Evolutionary conservation across 1,139 yeast genomes (phyloP).

Genomic region (Lodderomyces pseudojiufengensis): DNA sequence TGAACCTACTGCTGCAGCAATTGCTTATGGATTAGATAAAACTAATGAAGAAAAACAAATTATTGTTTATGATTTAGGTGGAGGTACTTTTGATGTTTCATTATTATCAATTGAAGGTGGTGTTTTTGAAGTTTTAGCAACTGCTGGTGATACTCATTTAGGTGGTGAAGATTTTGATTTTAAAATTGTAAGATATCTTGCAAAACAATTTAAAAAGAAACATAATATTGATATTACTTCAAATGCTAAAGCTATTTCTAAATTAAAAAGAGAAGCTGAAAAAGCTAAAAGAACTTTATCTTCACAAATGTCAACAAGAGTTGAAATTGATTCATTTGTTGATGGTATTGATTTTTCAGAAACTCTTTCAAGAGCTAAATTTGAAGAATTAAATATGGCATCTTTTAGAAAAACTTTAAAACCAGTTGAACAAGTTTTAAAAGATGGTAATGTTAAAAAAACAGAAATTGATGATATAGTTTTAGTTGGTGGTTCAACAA

Average conservation of each 20-base stretch:
- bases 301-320: conserved; percentile 82
- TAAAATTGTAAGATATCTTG: conserved; percentile 82
- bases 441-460: conserved; percentile 82
- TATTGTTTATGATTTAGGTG: conserved; percentile 52
- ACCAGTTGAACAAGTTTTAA: conserved; percentile 90
- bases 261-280: conserved; percentile 93
- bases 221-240: conserved; percentile 70
- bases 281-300: conserved; percentile 95
- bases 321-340: conserved; percentile 91
- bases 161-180: conserved; percentile 95
- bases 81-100: conserved; percentile 54
- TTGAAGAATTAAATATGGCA: conserved; percentile 87
- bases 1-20: conserved; percentile 98
- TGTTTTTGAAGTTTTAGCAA: conserved; percentile 50
- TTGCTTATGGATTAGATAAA: conserved; percentile 94
- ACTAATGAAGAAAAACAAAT: conserved; percentile 50
- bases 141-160: conserved; percentile 55
- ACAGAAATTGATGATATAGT: conserved; percentile 87
- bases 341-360: conserved; percentile 96
- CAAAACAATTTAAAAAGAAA: conserved; percentile 85
- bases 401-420: conserved; percentile 84
- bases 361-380: conserved; percentile 90
- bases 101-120: conserved; percentile 50
- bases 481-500: conserved; percentile 95
- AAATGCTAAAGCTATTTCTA: conserved; percentile 78